These are phyloP conservation scores for Globisporangium okanoganense DNA, from an alignment of 352 stramenopile species.

Conservation along the genomic window DNA sequence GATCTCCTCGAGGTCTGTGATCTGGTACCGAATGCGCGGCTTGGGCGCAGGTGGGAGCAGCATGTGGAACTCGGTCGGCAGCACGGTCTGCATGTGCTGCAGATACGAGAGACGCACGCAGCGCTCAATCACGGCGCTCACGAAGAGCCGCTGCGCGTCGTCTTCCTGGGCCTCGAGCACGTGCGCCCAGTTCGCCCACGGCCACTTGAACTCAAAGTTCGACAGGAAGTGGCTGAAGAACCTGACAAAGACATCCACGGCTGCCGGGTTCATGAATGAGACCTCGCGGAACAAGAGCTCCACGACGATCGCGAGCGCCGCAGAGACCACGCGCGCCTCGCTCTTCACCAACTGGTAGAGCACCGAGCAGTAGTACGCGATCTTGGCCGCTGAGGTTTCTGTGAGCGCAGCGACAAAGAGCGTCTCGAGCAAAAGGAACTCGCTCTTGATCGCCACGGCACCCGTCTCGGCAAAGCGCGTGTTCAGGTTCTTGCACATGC, in stretches of 20 bases:
- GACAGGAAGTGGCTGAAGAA: slow-evolving; percentile 84
- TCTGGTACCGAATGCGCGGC: slow-evolving; percentile 60
- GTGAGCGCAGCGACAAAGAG: slow-evolving; percentile 58
- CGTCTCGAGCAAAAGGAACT: slow-evolving; percentile 77
- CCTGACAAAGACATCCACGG: slow-evolving; percentile 63
- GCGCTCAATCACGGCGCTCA: slow-evolving; percentile 79
- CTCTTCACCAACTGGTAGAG: slow-evolving; percentile 79
- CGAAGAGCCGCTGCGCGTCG: slow-evolving; percentile 78
- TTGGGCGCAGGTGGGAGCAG: slow-evolving; percentile 69
- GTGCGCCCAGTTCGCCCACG: slow-evolving; percentile 72
- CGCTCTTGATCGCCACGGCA: slow-evolving; percentile 46
- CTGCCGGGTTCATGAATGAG: slow-evolving; percentile 58
- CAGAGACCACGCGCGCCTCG: slow-evolving; percentile 56
- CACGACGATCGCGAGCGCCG: slow-evolving; percentile 75
- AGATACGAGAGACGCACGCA: slow-evolving; percentile 83
- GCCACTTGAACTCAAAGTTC: slow-evolving; percentile 89
- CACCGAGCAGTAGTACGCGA: slow-evolving; percentile 67
- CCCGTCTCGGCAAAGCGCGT: slow-evolving; percentile 48
- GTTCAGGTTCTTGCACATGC: slow-evolving; percentile 54
- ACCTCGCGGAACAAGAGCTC: slow-evolving; percentile 85
- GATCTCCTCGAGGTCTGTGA: slow-evolving; percentile 8
- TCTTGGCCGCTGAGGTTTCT: slow-evolving; percentile 36
- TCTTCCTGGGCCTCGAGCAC: slow-evolving; percentile 77
- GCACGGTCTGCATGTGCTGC: slow-evolving; percentile 76
- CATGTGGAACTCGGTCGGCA: slow-evolving; percentile 74